Evolutionary conservation across 2,329 filamentous ascomycete species (phyloP).

Genomic region (Alternaria brassicicola): DNA sequence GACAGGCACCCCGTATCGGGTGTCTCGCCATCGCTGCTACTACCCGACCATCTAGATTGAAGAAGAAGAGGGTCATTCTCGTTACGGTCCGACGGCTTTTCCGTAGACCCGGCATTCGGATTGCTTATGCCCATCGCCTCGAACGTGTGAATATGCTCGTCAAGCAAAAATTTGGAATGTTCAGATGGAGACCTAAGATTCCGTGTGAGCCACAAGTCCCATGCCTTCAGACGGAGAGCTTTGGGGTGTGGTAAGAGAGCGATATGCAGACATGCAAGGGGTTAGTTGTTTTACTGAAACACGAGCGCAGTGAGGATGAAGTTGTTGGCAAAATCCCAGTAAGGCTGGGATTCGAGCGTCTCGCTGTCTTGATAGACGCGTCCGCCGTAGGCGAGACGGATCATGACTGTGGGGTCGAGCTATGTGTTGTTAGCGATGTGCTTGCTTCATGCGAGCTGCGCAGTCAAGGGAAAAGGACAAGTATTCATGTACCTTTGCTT

Average conservation of each 20-base stretch:
- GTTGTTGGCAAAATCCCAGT: slow-evolving; percentile 67
- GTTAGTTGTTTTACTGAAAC: background rate
- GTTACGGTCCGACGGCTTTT: background rate
- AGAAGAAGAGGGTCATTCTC: background rate
- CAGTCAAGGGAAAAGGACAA: background rate
- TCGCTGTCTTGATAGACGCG: slow-evolving; percentile 74
- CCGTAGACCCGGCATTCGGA: background rate
- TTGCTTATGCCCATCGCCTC: background rate
- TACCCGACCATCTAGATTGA: background rate
- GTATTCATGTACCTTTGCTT: slow-evolving; percentile 63
- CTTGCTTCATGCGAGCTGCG: background rate
- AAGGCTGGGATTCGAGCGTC: slow-evolving; percentile 67
- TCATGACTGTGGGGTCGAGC: slow-evolving; percentile 64
- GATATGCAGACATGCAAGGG: background rate
- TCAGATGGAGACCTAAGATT: background rate
- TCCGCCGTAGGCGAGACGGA: slow-evolving; percentile 81
- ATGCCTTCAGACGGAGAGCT: background rate
- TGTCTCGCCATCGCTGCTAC: background rate
- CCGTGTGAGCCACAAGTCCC: background rate
- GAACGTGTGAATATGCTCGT: background rate
- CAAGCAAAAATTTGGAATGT: background rate
- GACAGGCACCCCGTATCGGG: background rate
- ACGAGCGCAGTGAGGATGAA: slow-evolving; percentile 21
- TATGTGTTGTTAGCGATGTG: slow-evolving; percentile 13
- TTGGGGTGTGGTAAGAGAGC: background rate